Evolutionary conservation across 176 grass and related monocot species (phyloP), one percentile per base, ranked within the genome.

Genomic region (Oropetium thomaeum): DNA sequence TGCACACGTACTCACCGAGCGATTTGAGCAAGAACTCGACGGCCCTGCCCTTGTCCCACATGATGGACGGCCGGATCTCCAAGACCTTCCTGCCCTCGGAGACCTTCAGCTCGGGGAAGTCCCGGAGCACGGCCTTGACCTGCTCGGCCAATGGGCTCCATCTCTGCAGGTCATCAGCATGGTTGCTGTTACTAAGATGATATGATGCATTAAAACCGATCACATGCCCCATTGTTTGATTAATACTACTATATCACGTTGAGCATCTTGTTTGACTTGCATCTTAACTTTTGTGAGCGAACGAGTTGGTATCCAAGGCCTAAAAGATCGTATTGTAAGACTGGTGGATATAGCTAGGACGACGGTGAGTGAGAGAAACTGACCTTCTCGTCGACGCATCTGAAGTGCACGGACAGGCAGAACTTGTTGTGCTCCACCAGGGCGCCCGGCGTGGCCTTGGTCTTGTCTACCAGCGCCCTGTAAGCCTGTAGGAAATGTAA

Each of bases 391-490:
- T 94, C 91, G n/a, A 98, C 96, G 54, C 96, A 98, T 88, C 96
- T 85, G 87, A 92, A 98, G 83, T 98, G 96, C 75, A 98, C 96
- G 16, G 96, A 94, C 1, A 89, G 81, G 70, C 96, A 98, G 82
- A 98, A 98, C 89, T 95, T 98, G 96, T 98, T 98, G 82, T 98
- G 76, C 89, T 98, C 96, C 76, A 98, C 96, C 71, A 75, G 94
- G 42, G 89, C 91, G 10, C 95, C 96, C 30, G 84, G 81, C 64
- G 82, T 94, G 40, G 62, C 67, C 52, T 84, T 88, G 10, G 87
- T 90, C 70, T 60, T 88, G 74, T 92, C 91, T 67, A 84, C 42
- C 39, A 98, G 81, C 22, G 80, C 79, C 68, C 76, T 43, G 44
- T 81, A 90, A 15, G 86, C 96, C 91, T 94, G 52, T 16, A 49